phyloP scores from a whole-genome alignment of 352 stramenopile genomes.

The Peronosclerospora sorghi region DNA sequence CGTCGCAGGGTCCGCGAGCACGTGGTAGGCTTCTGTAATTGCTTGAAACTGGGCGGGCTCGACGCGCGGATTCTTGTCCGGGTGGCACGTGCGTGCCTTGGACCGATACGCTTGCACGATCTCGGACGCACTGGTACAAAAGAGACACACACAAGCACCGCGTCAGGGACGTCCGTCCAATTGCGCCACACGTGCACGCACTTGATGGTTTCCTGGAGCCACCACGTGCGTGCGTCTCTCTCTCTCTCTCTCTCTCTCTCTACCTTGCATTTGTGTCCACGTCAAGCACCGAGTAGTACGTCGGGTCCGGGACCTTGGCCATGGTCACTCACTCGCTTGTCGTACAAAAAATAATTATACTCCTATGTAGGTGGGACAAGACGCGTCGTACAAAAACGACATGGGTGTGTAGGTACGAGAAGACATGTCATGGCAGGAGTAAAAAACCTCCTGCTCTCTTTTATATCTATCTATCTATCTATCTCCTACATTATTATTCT shows the following conservation, averaged over 20 bases:
- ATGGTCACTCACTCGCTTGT: conserved; percentile 8
- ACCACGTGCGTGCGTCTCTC: too few relatives aligned
- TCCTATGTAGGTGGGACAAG: too few relatives aligned
- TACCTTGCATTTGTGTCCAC: conserved; percentile 51
- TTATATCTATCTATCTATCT: too few relatives aligned
- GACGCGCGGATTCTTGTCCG: conserved; percentile 91
- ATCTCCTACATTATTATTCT: too few relatives aligned
- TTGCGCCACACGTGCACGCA: not conserved
- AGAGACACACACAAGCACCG: not conserved
- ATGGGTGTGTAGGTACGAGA: too few relatives aligned
- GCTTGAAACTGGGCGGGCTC: conserved; percentile 84
- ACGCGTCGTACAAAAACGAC: too few relatives aligned
- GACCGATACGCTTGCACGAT: conserved; percentile 94
- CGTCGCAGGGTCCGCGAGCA: conserved; percentile 67
- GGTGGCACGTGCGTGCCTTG: conserved; percentile 90
- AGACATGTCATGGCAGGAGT: too few relatives aligned
- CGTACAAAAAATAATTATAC: too few relatives aligned
- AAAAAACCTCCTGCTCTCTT: too few relatives aligned
- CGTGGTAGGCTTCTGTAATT: conserved; percentile 65
- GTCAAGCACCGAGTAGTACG: conserved; percentile 62
- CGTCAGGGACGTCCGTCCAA: not conserved
- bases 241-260: too few relatives aligned
- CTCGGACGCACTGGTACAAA: conserved; percentile 56
- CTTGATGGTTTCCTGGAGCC: too few relatives aligned
- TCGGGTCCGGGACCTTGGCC: conserved; percentile 40